Conservation (phyloP, 2,329 filamentous ascomycete species). For the Myriosclerotinia scirpicola region DNA sequence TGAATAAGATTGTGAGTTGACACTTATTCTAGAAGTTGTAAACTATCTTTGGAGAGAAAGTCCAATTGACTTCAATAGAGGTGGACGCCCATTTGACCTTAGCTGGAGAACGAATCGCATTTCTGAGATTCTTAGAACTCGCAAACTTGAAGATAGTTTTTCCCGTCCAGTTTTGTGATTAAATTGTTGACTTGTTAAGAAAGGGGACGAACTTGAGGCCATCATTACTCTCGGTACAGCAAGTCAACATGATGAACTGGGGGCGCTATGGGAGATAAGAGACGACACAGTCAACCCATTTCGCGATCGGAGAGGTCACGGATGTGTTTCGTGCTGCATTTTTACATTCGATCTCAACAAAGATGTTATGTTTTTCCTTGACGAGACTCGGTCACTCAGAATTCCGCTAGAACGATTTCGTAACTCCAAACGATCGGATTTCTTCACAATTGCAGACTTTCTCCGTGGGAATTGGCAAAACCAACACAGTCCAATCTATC, state of each 20-base stretch:
- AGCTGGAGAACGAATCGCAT: not conserved
- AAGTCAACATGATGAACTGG: not conserved
- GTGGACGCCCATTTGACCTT: too few species aligned
- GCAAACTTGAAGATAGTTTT: not conserved
- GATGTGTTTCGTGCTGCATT: not conserved
- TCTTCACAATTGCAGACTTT: not conserved
- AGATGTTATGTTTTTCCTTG: not conserved
- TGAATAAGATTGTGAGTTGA: too few species aligned
- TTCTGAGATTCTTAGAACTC: not conserved
- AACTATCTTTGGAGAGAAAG: too few species aligned
- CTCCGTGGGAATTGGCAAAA: not conserved
- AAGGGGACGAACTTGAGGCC: not conserved
- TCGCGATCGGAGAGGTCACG: not conserved
- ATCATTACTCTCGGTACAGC: not conserved
- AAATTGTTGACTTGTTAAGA: not conserved
- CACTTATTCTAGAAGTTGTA: not conserved
- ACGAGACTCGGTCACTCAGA: not conserved
- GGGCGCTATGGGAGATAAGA: not conserved
- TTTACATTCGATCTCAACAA: not conserved
- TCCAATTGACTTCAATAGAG: too few species aligned
- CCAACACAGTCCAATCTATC: not conserved
- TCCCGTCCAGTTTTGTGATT: not conserved
- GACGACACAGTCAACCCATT: not conserved
- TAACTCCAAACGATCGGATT: not conserved
- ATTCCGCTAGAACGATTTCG: not conserved